Evolutionary conservation across 164 flowering plant genomes (phyloP).

Genomic region (Echeveria elegans): DNA sequence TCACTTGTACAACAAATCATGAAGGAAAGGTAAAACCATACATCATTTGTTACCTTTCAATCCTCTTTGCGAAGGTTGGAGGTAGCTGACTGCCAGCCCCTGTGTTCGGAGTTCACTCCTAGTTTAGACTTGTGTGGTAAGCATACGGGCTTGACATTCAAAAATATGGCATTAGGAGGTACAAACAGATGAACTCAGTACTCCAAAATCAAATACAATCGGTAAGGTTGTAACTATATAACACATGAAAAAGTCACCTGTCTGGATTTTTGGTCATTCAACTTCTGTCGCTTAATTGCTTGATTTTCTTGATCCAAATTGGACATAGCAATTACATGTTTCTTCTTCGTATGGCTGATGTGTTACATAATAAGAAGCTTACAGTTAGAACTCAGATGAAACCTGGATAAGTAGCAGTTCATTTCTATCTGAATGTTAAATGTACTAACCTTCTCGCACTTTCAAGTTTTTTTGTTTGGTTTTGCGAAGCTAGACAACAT

Average conservation of each 20-base stretch:
- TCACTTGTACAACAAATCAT: neutral
- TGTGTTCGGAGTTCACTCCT: constrained; percentile 23
- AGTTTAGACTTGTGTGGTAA: constrained; percentile 68
- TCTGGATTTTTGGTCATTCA: constrained; percentile 76
- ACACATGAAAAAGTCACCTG: constrained; percentile 32
- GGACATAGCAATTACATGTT: constrained; percentile 26
- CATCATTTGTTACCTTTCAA: constrained; percentile 53
- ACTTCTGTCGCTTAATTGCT: constrained; percentile 88
- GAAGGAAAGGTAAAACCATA: neutral
- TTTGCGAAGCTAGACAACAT: constrained; percentile 26
- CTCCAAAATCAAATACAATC: neutral
- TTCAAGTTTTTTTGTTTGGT: constrained; percentile 29
- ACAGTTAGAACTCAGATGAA: neutral
- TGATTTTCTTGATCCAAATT: constrained; percentile 72
- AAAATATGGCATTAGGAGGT: constrained; percentile 39
- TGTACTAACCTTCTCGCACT: constrained; percentile 32
- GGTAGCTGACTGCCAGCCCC: constrained; percentile 22
- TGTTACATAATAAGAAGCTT: neutral
- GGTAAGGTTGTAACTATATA: neutral
- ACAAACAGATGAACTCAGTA: neutral
- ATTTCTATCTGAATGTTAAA: neutral
- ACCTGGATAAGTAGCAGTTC: too few species aligned
- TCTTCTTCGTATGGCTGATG: constrained; percentile 29
- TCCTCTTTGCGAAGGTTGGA: constrained; percentile 38
- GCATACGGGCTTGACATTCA: constrained; percentile 46